Evolutionary conservation across 1,139 yeast species (phyloP).

Genomic region (Geotrichum cucujoidarum): DNA sequence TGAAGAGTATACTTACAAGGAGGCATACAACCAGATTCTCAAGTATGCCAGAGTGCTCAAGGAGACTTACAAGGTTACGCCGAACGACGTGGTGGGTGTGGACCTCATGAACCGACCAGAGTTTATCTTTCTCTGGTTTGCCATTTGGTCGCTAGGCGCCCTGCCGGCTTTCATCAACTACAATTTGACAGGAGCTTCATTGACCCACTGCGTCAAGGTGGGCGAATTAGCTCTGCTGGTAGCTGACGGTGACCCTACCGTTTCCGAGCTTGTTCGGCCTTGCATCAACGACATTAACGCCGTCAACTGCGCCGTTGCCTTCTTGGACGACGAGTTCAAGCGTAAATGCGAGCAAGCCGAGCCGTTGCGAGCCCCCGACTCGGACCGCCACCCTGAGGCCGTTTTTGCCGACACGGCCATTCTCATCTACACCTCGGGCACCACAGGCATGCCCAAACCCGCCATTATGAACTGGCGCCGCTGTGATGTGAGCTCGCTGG

Average conservation of each 20-base stretch:
- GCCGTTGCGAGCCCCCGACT: conserved; percentile 42
- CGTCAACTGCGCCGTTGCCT: conserved; percentile 43
- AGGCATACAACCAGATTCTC: conserved; percentile 61
- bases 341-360: conserved; percentile 40
- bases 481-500: conserved; percentile 57
- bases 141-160: conserved; percentile 90
- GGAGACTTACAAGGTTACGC: conserved; percentile 57
- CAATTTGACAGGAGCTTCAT: conserved; percentile 67
- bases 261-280: conserved; percentile 51
- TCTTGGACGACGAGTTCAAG: conserved; percentile 48
- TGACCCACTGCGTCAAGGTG: conserved; percentile 74
- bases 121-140: conserved; percentile 73
- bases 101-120: conserved; percentile 81
- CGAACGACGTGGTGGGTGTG: conserved; percentile 69
- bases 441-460: conserved; percentile 93
- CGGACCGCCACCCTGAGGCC: conserved; percentile 29
- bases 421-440: conserved; percentile 87
- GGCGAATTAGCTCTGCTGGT: conserved; percentile 63
- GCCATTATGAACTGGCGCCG: conserved; percentile 93
- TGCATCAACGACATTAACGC: conserved; percentile 47
- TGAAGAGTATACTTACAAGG: conserved; percentile 62
- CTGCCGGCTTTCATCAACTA: conserved; percentile 82
- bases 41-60: conserved; percentile 61
- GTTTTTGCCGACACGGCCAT: conserved; percentile 50
- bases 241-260: conserved; percentile 58